Conservation (phyloP, 495 filamentous ascomycete species). For the Xylaria flabelliformis region DNA sequence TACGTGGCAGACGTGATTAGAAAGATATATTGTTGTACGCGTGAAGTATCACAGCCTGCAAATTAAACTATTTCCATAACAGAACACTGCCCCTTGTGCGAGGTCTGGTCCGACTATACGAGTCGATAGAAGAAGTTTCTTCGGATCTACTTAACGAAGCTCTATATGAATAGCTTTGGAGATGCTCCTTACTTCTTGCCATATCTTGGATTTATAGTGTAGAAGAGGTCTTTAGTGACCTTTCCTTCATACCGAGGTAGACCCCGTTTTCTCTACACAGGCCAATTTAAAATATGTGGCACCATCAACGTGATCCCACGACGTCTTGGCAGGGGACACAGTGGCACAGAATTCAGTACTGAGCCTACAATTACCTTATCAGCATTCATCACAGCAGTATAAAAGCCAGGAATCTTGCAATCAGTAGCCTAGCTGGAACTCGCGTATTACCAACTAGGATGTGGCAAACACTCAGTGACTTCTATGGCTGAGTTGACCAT, state of each 20-base stretch:
- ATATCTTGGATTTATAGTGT: background rate
- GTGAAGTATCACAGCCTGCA: background rate
- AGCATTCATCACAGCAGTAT: background rate
- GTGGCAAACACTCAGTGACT: background rate
- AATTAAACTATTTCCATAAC: background rate
- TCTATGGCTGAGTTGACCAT: background rate
- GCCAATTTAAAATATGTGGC: slow-evolving; percentile 2
- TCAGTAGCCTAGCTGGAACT: background rate
- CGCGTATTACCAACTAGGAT: background rate
- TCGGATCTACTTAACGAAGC: background rate
- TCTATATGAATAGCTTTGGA: background rate
- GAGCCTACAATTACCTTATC: background rate
- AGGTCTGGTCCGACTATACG: background rate
- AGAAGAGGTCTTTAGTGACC: background rate
- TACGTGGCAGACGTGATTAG: background rate
- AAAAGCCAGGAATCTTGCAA: background rate
- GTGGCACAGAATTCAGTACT: background rate
- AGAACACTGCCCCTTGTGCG: background rate
- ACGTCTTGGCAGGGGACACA: background rate
- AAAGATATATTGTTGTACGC: background rate
- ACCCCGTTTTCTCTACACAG: background rate
- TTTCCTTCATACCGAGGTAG: background rate
- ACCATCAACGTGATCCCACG: background rate
- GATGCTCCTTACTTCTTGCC: background rate
- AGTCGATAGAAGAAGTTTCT: background rate